Evolutionary conservation across 2,329 filamentous ascomycete species (phyloP).

Genomic region (Cytospora leucostoma): DNA sequence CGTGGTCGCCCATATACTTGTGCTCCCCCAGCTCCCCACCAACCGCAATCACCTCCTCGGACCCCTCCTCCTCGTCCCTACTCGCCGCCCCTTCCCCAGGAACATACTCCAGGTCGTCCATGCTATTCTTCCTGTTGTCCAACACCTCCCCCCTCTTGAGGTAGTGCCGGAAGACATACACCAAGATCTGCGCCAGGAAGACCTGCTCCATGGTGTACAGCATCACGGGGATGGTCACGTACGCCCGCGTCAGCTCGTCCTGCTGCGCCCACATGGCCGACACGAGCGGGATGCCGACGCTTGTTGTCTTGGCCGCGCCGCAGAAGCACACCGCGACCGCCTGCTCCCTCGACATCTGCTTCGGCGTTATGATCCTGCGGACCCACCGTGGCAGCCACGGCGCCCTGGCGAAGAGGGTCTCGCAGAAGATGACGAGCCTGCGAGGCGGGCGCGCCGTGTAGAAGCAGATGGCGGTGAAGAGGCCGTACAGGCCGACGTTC

Average conservation of each 20-base stretch:
- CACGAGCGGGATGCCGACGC: conserved; percentile 67
- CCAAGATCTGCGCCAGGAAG: conserved; percentile 48
- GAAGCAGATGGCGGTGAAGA: conserved; percentile 66
- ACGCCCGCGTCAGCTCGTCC: conserved; percentile 54
- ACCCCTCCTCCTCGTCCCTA: conserved; percentile 26
- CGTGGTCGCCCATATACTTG: neutral
- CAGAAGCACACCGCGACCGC: conserved; percentile 73
- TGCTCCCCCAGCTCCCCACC: neutral
- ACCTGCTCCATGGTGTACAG: conserved; percentile 62
- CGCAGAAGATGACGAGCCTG: conserved; percentile 36
- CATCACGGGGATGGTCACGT: conserved; percentile 64
- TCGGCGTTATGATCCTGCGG: conserved; percentile 44
- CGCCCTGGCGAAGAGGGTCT: conserved; percentile 39
- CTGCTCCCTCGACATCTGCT: conserved; percentile 60
- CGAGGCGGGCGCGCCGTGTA: conserved; percentile 48
- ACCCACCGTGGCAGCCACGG: conserved; percentile 34
- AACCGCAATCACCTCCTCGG: conserved; percentile 6
- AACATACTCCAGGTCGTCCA: conserved; percentile 28
- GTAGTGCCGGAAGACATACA: conserved; percentile 51
- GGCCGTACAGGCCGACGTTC: conserved; percentile 61
- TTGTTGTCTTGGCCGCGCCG: conserved; percentile 71
- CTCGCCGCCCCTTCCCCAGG: neutral
- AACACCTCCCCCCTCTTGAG: conserved; percentile 30
- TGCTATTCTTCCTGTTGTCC: conserved; percentile 8
- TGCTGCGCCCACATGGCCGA: conserved; percentile 67